Conservation (phyloP, 176 grass and related monocot species). For the Paspalum notatum region DNA sequence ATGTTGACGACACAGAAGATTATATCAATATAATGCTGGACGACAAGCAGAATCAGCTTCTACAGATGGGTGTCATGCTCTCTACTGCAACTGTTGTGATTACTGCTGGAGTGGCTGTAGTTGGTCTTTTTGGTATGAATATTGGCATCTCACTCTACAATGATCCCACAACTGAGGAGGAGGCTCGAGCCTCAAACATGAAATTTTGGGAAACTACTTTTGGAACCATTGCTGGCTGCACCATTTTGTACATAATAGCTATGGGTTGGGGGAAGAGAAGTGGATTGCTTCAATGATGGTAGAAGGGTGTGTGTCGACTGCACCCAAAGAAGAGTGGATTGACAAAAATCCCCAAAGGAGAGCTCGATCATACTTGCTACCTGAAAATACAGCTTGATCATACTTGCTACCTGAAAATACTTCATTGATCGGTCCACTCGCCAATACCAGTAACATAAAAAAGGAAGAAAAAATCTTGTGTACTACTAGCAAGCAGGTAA, state of each 20-base stretch:
- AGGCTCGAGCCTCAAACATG: conserved; percentile 15
- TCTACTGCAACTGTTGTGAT: conserved; percentile 65
- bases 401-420: conserved; percentile 10
- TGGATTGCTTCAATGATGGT: conserved; percentile 59
- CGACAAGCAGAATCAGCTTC: conserved; percentile 73
- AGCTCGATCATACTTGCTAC: neutral
- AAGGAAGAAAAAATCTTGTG: neutral
- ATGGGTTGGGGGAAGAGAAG: conserved; percentile 74
- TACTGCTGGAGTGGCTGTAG: conserved; percentile 70
- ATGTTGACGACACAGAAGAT: conserved; percentile 78
- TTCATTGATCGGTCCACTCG: neutral
- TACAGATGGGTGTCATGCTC: conserved; percentile 82
- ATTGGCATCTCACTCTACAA: conserved; percentile 61
- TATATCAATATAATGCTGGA: conserved; percentile 82
- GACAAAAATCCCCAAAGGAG: neutral
- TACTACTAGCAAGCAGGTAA: neutral
- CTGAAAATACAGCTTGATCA: neutral
- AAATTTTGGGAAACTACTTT: conserved; percentile 75
- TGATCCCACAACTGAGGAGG: neutral
- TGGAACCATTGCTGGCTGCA: conserved; percentile 55
- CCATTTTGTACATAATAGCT: conserved; percentile 55
- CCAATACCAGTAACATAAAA: conserved; percentile 2
- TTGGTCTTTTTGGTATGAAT: conserved; percentile 76
- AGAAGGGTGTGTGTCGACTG: neutral
- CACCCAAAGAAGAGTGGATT: neutral